Evolutionary conservation across 495 filamentous ascomycete species (phyloP).

Genomic region (Neurospora sp.): DNA sequence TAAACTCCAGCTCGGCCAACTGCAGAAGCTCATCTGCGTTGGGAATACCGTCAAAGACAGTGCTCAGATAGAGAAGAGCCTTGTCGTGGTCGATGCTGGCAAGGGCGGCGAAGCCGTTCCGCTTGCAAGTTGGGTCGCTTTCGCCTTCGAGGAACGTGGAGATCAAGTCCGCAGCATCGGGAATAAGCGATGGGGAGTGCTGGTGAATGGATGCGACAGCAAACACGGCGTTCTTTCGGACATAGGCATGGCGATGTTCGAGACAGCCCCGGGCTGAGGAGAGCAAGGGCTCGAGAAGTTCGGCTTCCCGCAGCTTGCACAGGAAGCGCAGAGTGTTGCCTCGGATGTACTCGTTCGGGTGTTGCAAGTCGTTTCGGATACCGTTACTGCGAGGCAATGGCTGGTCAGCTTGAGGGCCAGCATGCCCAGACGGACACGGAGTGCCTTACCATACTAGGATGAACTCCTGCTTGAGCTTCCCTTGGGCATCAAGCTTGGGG

Average conservation of each 20-base stretch:
- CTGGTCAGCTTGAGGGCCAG: slow-evolving; percentile 7
- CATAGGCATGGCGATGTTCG: slow-evolving; percentile 93
- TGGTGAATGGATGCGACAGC: slow-evolving; percentile 88
- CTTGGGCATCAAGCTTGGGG: slow-evolving; percentile 81
- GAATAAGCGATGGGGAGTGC: slow-evolving; percentile 85
- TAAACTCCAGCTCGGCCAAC: slow-evolving; percentile 90
- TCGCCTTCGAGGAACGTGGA: slow-evolving; percentile 83
- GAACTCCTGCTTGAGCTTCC: slow-evolving; percentile 98
- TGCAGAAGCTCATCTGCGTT: slow-evolving; percentile 93
- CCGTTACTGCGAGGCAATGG: slow-evolving; percentile 58
- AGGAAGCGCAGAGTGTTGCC: slow-evolving; percentile 95
- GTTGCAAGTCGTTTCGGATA: slow-evolving; percentile 93
- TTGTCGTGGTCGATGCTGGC: slow-evolving; percentile 87
- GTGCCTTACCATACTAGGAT: slow-evolving; percentile 87
- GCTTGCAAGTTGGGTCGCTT: slow-evolving; percentile 92
- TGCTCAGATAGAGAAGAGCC: slow-evolving; percentile 77
- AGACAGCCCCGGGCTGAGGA: slow-evolving; percentile 85
- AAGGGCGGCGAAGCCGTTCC: slow-evolving; percentile 92
- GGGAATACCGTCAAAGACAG: slow-evolving; percentile 87
- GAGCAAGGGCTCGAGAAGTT: slow-evolving; percentile 91
- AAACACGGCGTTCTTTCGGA: slow-evolving; percentile 95
- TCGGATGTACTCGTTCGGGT: slow-evolving; percentile 95
- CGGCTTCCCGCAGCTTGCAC: slow-evolving; percentile 89
- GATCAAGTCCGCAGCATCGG: slow-evolving; percentile 90
- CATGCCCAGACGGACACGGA: background rate